Percentiles rank a stretch among this genome's conserved stretches.
Evolutionary conservation across 2,329 filamentous ascomycete genomes (phyloP).

Genomic region (Amesomyces nigricolor): DNA sequence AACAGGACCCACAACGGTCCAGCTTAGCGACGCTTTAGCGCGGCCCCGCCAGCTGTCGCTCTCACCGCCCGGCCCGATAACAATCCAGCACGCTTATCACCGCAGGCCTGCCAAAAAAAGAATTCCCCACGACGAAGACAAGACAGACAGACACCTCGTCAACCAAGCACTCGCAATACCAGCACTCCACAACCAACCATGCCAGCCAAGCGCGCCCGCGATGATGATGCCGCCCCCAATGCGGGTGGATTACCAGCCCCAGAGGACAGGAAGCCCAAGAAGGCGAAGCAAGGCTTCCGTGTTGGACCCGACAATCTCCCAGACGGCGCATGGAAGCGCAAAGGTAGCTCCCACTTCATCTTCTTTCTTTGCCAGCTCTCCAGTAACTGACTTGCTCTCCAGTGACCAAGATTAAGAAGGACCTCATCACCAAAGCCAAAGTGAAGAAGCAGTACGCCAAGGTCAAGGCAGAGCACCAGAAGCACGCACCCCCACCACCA

Average conservation of each 20-base stretch:
- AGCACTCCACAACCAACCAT: conserved; percentile 35
- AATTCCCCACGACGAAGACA: neutral
- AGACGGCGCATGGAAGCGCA: conserved; percentile 81
- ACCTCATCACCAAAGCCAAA: conserved; percentile 87
- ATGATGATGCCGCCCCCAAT: conserved; percentile 30
- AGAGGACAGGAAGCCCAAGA: conserved; percentile 38
- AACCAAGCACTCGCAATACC: neutral
- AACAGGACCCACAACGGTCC: too few relatives aligned
- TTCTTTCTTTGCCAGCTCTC: conserved; percentile 1
- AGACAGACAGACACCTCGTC: neutral
- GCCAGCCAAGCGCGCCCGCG: conserved; percentile 53
- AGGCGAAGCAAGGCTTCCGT: conserved; percentile 65
- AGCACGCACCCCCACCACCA: conserved; percentile 17
- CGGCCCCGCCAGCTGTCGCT: too few relatives aligned
- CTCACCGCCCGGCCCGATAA: too few relatives aligned
- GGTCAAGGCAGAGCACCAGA: conserved; percentile 54
- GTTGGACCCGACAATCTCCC: conserved; percentile 88
- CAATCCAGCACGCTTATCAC: too few relatives aligned
- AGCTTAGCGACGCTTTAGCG: too few relatives aligned
- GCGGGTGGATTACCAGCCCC: neutral
- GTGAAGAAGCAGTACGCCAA: conserved; percentile 90
- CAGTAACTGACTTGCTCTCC: conserved; percentile 2
- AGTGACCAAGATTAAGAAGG: conserved; percentile 66
- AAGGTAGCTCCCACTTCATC: conserved; percentile 40
- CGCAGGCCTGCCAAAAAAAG: neutral